Evolutionary conservation across 257 asterid genomes (phyloP).

Genomic region (Pogostemon cablin): DNA sequence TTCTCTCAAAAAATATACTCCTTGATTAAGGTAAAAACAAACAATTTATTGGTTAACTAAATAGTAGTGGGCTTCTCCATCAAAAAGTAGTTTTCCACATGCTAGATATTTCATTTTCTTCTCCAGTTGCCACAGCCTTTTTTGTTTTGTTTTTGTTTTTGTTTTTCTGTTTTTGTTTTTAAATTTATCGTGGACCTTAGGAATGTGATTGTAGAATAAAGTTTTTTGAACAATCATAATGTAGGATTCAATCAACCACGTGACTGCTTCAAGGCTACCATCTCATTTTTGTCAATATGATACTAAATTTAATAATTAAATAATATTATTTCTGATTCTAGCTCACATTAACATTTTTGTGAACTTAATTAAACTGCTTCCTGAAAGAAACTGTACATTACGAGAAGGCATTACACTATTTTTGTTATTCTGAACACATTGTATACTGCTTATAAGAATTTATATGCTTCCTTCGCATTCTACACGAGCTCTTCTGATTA

Average conservation of each 20-base stretch:
- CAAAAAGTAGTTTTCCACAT: not conserved
- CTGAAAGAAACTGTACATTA: not conserved
- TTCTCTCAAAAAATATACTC: not conserved
- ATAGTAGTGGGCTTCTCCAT: not conserved
- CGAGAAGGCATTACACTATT: not conserved
- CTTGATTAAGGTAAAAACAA: not conserved
- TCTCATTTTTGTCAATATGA: not conserved
- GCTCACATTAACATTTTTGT: not conserved
- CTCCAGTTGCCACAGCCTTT: not conserved
- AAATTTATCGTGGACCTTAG: not conserved
- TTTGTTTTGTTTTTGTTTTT: too few relatives aligned
- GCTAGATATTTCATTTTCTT: not conserved
- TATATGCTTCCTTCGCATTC: not conserved
- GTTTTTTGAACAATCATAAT: not conserved
- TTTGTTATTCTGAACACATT: slow-evolving; percentile 10
- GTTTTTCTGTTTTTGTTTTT: too few relatives aligned
- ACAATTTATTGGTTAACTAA: not conserved
- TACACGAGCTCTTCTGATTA: slow-evolving; percentile 8
- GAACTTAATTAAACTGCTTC: not conserved
- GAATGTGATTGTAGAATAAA: not conserved
- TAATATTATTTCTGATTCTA: too few relatives aligned
- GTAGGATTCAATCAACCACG: not conserved
- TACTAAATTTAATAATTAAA: not conserved
- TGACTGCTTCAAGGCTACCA: not conserved
- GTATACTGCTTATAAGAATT: not conserved